Evolutionary conservation across 2,329 filamentous ascomycete genomes (phyloP).

Genomic region (Ascochyta viciae-villosae): DNA sequence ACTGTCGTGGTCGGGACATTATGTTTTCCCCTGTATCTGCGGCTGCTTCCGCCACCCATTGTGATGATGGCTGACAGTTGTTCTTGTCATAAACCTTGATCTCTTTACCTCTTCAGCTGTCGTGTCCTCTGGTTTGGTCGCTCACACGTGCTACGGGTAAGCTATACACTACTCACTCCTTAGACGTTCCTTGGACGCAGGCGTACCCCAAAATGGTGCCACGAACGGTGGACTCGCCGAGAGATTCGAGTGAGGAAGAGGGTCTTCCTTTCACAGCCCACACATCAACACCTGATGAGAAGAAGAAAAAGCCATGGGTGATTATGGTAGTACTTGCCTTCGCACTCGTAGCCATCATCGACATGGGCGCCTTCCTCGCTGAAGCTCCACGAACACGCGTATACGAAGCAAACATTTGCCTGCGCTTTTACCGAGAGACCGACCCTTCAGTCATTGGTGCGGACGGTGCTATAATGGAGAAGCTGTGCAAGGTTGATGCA

Average conservation of each 20-base stretch:
- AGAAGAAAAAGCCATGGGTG: slow-evolving; percentile 41
- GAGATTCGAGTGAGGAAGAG: slow-evolving; percentile 28
- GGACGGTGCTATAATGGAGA: slow-evolving; percentile 55
- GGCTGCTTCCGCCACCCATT: not conserved
- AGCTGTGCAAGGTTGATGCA: slow-evolving; percentile 58
- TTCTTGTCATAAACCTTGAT: not conserved
- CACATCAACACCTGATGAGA: slow-evolving; percentile 3
- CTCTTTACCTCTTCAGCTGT: not conserved
- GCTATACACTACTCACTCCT: not conserved
- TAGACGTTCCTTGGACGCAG: not conserved
- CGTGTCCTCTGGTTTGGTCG: not conserved
- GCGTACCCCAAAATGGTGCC: slow-evolving; percentile 17
- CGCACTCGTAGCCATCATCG: slow-evolving; percentile 54
- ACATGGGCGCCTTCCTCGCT: slow-evolving; percentile 55
- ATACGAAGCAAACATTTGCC: slow-evolving; percentile 58
- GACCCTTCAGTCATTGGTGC: slow-evolving; percentile 53
- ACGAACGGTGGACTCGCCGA: slow-evolving; percentile 4
- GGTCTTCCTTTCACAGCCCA: slow-evolving; percentile 27
- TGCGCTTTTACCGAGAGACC: slow-evolving; percentile 51
- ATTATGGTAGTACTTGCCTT: slow-evolving; percentile 45
- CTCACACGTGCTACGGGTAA: not conserved
- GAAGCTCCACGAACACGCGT: slow-evolving; percentile 57
- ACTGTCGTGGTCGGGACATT: not conserved
- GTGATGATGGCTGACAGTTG: not conserved
- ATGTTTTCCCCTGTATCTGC: not conserved